Evolutionary conservation across 148 eudicot species (phyloP).

Genomic region (Rhododendron henanense): DNA sequence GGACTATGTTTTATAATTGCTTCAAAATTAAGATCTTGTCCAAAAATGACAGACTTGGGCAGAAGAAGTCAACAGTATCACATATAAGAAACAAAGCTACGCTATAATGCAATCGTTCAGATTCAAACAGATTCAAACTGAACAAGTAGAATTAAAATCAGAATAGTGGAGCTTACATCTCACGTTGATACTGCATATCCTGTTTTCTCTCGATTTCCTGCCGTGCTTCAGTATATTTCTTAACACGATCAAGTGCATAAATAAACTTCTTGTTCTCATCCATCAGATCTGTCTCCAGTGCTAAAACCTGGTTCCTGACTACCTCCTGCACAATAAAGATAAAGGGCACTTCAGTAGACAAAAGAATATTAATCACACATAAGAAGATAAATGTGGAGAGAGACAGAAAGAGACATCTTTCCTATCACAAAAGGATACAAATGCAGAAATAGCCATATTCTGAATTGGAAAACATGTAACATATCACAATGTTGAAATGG

Average conservation of each 20-base stretch:
- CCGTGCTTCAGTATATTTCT: conserved; percentile 45
- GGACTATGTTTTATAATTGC: neutral
- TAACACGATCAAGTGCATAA: conserved; percentile 44
- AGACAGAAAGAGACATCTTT: neutral
- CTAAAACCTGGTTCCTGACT: conserved; percentile 52
- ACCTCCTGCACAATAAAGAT: conserved; percentile 47
- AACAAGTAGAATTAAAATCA: neutral
- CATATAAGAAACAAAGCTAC: neutral
- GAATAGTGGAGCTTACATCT: conserved; percentile 52
- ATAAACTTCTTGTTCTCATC: conserved; percentile 54
- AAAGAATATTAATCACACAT: neutral
- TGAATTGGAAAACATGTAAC: neutral
- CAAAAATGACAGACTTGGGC: neutral
- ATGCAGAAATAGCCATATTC: neutral
- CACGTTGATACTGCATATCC: conserved; percentile 82
- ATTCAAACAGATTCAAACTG: neutral
- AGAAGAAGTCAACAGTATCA: neutral
- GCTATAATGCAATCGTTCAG: neutral
- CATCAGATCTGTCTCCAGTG: conserved; percentile 51
- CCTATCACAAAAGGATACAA: neutral
- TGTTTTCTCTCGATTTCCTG: conserved; percentile 67
- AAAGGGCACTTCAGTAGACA: neutral
- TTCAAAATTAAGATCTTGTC: neutral
- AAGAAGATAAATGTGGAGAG: neutral
- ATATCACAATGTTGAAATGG: neutral